Evolutionary conservation across 352 stramenopile species (phyloP), one percentile per base, ranked within the genome.

Genomic region (Discostella stelligera): DNA sequence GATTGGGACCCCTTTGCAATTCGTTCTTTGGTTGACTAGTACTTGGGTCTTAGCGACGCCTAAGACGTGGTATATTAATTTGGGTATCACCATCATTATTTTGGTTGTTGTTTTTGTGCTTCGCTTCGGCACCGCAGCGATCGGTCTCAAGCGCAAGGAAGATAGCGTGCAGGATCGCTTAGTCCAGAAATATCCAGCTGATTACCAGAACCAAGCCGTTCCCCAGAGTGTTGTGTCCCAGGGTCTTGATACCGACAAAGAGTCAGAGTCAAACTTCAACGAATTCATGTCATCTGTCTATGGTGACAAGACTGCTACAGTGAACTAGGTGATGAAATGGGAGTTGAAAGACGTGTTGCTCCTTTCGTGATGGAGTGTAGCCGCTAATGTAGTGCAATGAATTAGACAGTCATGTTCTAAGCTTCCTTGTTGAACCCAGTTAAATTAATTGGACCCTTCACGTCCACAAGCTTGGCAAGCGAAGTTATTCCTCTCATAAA

Each of bases 401-500:
- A n/a, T n/a, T n/a, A n/a, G n/a, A n/a, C n/a, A n/a, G n/a, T n/a
- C n/a, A n/a, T n/a, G 27, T 32, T 2, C 27, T 32, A 32, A 32
- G 27, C 27, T 11, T 44, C 37, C 37, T 14, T 44, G 37, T 44
- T 44, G 13, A 44, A 44, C 37, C 44, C 69, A 18, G 82, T 71
- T 27, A 89, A 67, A 72, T 87, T 49, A n/a, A 92, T 89, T 9
- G 87, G 84, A 14, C 87, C 87, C 16, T 77, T 61, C 10, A 67
- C 41, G 6, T 92, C 74, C 14, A 84, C 59, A 61, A 92, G 63
- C 56, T 90, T 90, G 11, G 83, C 78, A 20, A 89, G 63, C 9
- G 79, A 86, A 23, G 87, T 92, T 27, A 91, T 46, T 27, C 80
- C 82, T 60, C 87, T 76, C 82, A 90, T 85, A 8, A 77, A 25